Conservation (phyloP, 1,284 basidiomycete genomes). For the Earliella scabrosa region DNA sequence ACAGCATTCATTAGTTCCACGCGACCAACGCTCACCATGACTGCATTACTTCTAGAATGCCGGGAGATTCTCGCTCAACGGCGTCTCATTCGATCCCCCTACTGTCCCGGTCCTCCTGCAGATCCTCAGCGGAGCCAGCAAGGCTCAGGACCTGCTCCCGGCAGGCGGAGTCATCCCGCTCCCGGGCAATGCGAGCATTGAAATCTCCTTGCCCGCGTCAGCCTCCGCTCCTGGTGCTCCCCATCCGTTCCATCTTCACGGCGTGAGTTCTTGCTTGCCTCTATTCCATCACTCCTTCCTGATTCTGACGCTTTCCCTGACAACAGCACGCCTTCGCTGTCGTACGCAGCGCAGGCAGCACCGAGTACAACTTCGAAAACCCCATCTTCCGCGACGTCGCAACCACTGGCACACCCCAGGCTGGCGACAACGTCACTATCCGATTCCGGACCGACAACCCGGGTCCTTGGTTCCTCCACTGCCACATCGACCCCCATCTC, state of each 20-base stretch:
- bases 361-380: constrained; percentile 36
- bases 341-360: constrained; percentile 33
- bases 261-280: constrained; percentile 28
- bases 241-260: constrained; percentile 46
- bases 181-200: constrained; percentile 35
- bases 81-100: constrained; percentile 27
- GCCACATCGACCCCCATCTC: constrained; percentile 33
- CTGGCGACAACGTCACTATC: constrained; percentile 35
- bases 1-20: too few species aligned
- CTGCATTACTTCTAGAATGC: constrained; percentile 7
- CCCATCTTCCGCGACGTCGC: constrained; percentile 38
- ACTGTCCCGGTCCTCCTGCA: constrained; percentile 40
- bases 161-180: constrained; percentile 35
- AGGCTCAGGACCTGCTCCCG: constrained; percentile 33
- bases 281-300: not conserved
- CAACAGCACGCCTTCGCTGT: constrained; percentile 33
- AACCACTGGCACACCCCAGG: constrained; percentile 29
- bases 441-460: constrained; percentile 30
- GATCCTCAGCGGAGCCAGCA: constrained; percentile 36
- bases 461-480: constrained; percentile 33
- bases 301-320: not conserved
- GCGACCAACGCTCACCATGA: not conserved
- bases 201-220: constrained; percentile 34
- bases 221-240: constrained; percentile 27
- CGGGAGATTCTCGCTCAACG: constrained; percentile 30